Evolutionary conservation across 495 filamentous ascomycete genomes (phyloP), one percentile per base, ranked within the genome.

Genomic region (Jackrogersella multiformis): DNA sequence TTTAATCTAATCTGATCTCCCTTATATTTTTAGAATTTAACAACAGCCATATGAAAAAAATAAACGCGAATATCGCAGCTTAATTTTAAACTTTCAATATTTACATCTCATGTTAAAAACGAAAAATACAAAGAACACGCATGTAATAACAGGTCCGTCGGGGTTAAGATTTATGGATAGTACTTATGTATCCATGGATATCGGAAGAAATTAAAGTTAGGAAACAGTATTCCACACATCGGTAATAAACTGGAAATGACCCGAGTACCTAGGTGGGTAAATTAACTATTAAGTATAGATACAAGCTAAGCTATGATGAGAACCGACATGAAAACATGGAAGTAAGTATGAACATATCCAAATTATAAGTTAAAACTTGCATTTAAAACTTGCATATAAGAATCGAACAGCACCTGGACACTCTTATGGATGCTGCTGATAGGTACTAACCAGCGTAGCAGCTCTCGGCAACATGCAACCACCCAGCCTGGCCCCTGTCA

Each of bases 401-500:
- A 23, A 48, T 48, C 23, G 44, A 15, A 48, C 44, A 48, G 23
- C 44, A 48, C n/a, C n/a, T n/a, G n/a, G n/a, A n/a, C n/a, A n/a
- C n/a, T n/a, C n/a, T n/a, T n/a, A n/a, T n/a, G n/a, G n/a, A n/a
- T n/a, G n/a, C n/a, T n/a, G n/a, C n/a, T n/a, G n/a, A n/a, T n/a
- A n/a, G n/a, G n/a, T n/a, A n/a, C n/a, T n/a, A n/a, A n/a, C n/a
- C n/a, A n/a, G n/a, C n/a, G n/a, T n/a, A n/a, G 26, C 7, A 32
- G 60, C 60, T 63, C 53, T 61, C 67, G 67, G 67, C 67, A 70
- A 54, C 67, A 16, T 52, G 53, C 67, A 70, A 57, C 61, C 56
- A 53, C 66, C 55, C 42, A 42, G 54, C 61, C 66, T 70, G 53
- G 61, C 55, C 57, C 67, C 61, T 61, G 61, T 51, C 67, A 56